A percentile compares a stretch with the other conserved stretches of the same genome.
These are phyloP conservation scores for Rosa chinensis DNA, from an alignment of 306 rosid genomes.

Conservation along the genomic window DNA sequence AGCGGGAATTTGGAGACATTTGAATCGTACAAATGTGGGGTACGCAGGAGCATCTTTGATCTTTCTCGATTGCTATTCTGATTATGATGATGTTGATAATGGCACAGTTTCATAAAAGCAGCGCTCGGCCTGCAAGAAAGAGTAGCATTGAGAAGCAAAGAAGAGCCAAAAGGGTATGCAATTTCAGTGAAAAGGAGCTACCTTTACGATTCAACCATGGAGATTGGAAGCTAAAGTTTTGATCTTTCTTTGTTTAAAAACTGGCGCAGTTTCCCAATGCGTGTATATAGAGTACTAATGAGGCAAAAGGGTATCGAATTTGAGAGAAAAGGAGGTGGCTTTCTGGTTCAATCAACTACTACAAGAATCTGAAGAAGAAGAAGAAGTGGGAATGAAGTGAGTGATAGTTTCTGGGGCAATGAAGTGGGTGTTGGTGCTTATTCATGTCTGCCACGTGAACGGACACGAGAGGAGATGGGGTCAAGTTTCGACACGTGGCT, in stretches of 20 bases:
- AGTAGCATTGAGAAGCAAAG: not conserved
- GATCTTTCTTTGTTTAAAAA: not conserved
- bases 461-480: conserved; percentile 8
- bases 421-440: not conserved
- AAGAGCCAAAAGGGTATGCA: not conserved
- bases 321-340: not conserved
- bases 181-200: not conserved
- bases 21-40: conserved; percentile 47
- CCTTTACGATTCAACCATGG: conserved; percentile 5
- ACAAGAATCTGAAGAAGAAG: not conserved
- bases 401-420: too few species aligned
- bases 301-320: conserved; percentile 6
- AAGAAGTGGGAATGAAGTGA: not conserved
- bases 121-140: not conserved
- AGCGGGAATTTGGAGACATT: conserved; percentile 34
- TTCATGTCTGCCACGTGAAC: conserved; percentile 55
- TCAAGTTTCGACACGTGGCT: conserved; percentile 16
- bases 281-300: not conserved
- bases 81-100: not conserved
- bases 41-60: conserved; percentile 55
- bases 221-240: not conserved
- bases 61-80: not conserved
- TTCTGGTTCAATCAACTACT: not conserved
- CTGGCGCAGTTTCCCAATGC: not conserved
- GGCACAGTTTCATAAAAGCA: not conserved